phyloP scores from a whole-genome alignment of 2,329 filamentous ascomycete species.

The Xylaria sp. region DNA sequence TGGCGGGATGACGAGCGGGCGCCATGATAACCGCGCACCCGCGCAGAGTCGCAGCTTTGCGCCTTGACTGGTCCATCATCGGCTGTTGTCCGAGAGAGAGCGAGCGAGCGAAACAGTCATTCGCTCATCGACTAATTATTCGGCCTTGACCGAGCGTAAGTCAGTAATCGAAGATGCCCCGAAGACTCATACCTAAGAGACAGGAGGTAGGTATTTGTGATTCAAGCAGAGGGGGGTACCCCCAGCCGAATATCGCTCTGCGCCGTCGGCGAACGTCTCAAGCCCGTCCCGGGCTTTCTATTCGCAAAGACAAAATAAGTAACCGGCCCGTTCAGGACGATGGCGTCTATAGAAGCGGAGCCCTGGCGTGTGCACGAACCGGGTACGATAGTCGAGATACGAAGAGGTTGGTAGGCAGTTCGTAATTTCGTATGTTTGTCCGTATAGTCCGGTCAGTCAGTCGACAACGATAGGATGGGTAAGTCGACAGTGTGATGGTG shows the following conservation, averaged over 20 bases:
- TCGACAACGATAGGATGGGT: too few relatives aligned
- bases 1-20: background rate
- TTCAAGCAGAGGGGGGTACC: too few relatives aligned
- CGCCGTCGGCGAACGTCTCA: background rate
- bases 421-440: background rate
- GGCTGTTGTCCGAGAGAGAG: background rate
- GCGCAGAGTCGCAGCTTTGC: background rate
- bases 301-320: slow-evolving; percentile 17
- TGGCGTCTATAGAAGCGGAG: slow-evolving; percentile 11
- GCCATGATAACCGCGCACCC: background rate
- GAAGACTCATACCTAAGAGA: background rate
- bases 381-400: background rate
- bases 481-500: too few relatives aligned
- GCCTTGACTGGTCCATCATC: background rate
- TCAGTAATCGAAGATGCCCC: background rate
- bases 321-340: slow-evolving; percentile 19
- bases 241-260: too few relatives aligned
- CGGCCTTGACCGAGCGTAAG: slow-evolving; percentile 10
- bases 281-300: background rate
- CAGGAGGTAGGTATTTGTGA: too few relatives aligned
- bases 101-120: background rate
- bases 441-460: background rate
- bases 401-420: too few relatives aligned
- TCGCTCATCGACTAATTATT: background rate
- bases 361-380: background rate